Evolutionary conservation across 2,329 filamentous ascomycete genomes (phyloP), one percentile per base, ranked within the genome.

Genomic region (Spiromastix sp.): DNA sequence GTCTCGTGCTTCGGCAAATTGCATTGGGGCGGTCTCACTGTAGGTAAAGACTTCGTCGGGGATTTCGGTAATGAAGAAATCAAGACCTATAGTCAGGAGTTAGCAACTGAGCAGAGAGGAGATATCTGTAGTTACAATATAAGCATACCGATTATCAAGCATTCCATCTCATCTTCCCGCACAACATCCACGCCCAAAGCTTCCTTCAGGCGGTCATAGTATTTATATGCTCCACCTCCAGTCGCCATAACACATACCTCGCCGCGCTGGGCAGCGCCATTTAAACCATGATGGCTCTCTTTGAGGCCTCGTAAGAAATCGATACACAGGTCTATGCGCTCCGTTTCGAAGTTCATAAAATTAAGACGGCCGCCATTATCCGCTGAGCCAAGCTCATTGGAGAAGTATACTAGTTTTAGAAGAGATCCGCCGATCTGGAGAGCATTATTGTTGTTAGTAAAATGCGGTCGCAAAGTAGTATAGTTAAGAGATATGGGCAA

Each of bases 41-140:
- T 96, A 96, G 13, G 86, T 95, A 54, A 98, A 98, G 36, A 98
- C 89, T 62, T 98, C 91, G 48, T 82, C 78, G 13, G 91, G 91
- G 40, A 98, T 96, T 57, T 96, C 87, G 45, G 85, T 93, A 54
- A 96, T 96, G 69, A 98, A 96, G 66, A 96, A 98, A 57, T 98
- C 91, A 28, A 98, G 77, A 9, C 89, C 86, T 85, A 48, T 42
- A 20, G 18, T 9, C 18, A 10, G n/a, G n/a, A n/a, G n/a, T 36
- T 33, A 28, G 37, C 1, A 16, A 24, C 29, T 17, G 7, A 7
- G 21, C 21, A 24, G 21, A 7, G 7, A 24, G 21, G 13, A 12
- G 29, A 24, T 22, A 10, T 38, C 24, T 17, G 32, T 20, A 13
- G 10, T 1, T 4, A 34, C 12, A 9, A 2, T 19, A 21, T 4